Conservation (phyloP, 2,329 filamentous ascomycete genomes). For the Pseudogymnoascus pannorum region DNA sequence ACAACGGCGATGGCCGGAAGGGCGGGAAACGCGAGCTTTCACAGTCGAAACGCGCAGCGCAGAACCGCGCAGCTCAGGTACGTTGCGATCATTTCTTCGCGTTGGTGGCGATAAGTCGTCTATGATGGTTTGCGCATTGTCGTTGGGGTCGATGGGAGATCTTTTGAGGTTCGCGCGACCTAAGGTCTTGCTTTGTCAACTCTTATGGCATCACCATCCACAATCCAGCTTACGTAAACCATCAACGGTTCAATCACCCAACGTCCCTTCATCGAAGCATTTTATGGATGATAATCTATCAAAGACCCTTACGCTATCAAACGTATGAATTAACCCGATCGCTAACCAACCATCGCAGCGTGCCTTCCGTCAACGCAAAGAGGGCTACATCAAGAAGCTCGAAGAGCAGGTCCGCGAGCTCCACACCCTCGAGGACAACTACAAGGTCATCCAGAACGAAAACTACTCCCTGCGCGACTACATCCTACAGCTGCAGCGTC, state of each 20-base stretch:
- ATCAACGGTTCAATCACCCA: neutral
- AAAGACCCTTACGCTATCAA: neutral
- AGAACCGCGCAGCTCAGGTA: conserved; percentile 96
- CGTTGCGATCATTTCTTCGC: conserved; percentile 28
- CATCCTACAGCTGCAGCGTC: conserved; percentile 80
- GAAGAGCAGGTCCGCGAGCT: conserved; percentile 88
- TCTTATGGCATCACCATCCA: conserved; percentile 30
- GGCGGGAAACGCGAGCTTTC: conserved; percentile 81
- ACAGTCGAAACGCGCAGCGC: conserved; percentile 90
- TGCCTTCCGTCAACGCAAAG: conserved; percentile 94
- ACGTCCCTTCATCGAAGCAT: conserved; percentile 1
- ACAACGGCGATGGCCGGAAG: conserved; percentile 52
- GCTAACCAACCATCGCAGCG: conserved; percentile 50
- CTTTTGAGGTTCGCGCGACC: conserved; percentile 5
- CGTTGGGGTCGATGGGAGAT: neutral
- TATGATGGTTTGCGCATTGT: conserved; percentile 16
- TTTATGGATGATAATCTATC: neutral
- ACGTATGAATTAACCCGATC: neutral
- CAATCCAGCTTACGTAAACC: conserved; percentile 27
- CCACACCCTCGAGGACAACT: conserved; percentile 65
- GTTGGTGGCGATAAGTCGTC: conserved; percentile 19
- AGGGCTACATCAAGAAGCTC: conserved; percentile 95
- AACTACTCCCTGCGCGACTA: conserved; percentile 91
- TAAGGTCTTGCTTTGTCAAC: conserved; percentile 30
- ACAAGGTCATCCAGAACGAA: conserved; percentile 75